These are phyloP conservation scores for Diplodia sapinea DNA, from an alignment of 2,329 filamentous ascomycete genomes.

Conservation along the genomic window DNA sequence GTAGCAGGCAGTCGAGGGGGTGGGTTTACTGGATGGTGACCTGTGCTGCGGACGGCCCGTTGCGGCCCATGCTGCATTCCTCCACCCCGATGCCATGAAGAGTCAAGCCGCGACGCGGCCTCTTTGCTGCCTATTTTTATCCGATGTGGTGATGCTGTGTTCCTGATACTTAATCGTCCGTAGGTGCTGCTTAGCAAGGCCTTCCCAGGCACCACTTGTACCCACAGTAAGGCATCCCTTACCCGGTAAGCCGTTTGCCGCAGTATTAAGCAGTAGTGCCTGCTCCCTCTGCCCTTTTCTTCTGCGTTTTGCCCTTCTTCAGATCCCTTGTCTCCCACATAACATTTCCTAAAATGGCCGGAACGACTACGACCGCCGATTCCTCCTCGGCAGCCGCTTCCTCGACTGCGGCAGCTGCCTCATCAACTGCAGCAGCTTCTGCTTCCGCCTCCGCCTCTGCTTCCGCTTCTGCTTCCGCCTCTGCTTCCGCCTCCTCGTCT, in stretches of 20 bases:
- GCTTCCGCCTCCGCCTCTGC: neutral
- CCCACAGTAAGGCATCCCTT: neutral
- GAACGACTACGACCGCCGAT: neutral
- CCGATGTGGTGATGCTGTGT: neutral
- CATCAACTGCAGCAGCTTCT: neutral
- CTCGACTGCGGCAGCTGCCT: neutral
- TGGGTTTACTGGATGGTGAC: neutral
- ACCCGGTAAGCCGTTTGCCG: neutral
- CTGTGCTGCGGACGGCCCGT: constrained; percentile 28
- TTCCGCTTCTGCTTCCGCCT: neutral
- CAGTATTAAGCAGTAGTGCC: constrained; percentile 7
- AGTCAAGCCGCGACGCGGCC: constrained; percentile 8
- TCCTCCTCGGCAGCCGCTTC: neutral
- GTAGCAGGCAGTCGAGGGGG: constrained; percentile 2
- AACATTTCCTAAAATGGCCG: constrained; percentile 16
- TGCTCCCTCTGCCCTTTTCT: neutral
- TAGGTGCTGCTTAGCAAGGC: constrained; percentile 3
- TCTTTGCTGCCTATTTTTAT: constrained; percentile 19
- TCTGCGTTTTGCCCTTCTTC: neutral
- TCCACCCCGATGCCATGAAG: constrained; percentile 4
- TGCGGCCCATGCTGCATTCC: constrained; percentile 11
- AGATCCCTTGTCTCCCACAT: neutral
- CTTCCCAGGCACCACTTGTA: neutral
- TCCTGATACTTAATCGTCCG: neutral
- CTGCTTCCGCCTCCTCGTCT: neutral